These are phyloP conservation scores for Setaria italica DNA, from an alignment of 202 grass and related monocot species.

Conservation along the genomic window DNA sequence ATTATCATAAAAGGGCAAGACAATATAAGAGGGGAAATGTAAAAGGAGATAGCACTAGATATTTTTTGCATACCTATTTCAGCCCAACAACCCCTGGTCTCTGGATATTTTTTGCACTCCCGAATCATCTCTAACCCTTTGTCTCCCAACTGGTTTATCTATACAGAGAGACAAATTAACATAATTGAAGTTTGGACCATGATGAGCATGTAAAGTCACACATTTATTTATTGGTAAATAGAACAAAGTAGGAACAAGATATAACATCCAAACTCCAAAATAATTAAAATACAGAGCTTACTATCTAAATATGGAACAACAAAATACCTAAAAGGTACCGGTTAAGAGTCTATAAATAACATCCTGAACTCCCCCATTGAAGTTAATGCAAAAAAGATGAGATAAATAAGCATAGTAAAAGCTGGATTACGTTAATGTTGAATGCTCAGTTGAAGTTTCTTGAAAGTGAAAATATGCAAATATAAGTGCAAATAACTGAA, in stretches of 20 bases:
- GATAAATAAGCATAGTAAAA: conserved; percentile 1
- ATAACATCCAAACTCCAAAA: conserved; percentile 11
- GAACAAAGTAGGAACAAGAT: conserved; percentile 7
- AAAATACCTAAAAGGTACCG: not conserved
- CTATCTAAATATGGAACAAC: not conserved
- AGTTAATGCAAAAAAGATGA: not conserved
- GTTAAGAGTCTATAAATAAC: not conserved
- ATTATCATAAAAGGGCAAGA: not conserved
- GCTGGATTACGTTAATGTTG: conserved; percentile 2
- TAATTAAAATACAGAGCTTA: not conserved
- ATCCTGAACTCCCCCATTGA: conserved; percentile 17
- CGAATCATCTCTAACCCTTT: conserved; percentile 72
- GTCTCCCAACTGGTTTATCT: conserved; percentile 81
- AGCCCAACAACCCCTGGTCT: conserved; percentile 61
- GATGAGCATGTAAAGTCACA: conserved; percentile 4
- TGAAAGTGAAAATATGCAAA: not conserved
- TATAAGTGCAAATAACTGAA: not conserved
- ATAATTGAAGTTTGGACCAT: conserved; percentile 15
- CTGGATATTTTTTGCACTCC: conserved; percentile 24
- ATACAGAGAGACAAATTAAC: conserved; percentile 40
- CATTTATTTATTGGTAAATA: conserved; percentile 24
- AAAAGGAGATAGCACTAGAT: conserved; percentile 38
- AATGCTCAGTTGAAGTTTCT: not conserved
- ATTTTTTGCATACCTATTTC: conserved; percentile 67
- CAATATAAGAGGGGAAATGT: conserved; percentile 11